Evolutionary conservation across 2,329 filamentous ascomycete species (phyloP).

Genomic region (Aspergillus ustus): DNA sequence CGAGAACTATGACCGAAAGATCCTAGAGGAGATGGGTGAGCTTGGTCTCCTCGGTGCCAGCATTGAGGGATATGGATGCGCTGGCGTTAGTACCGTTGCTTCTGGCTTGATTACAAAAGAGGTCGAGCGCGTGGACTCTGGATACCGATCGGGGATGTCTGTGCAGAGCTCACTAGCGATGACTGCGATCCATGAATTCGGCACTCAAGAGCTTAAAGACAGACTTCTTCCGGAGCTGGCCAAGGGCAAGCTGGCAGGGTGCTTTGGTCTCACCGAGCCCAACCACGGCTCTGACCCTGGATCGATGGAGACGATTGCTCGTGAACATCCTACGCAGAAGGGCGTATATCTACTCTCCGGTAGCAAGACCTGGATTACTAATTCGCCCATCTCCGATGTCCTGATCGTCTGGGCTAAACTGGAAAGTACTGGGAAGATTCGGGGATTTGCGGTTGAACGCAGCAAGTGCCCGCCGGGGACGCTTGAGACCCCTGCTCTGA

Average conservation of each 20-base stretch:
- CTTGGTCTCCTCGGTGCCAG: slow-evolving; percentile 85
- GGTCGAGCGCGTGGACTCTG: slow-evolving; percentile 88
- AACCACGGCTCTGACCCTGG: slow-evolving; percentile 93
- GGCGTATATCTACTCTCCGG: slow-evolving; percentile 80
- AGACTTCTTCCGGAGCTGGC: slow-evolving; percentile 80
- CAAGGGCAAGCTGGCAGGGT: slow-evolving; percentile 79
- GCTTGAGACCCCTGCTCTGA: slow-evolving; percentile 86
- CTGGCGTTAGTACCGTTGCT: slow-evolving; percentile 83
- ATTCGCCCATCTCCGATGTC: slow-evolving; percentile 86
- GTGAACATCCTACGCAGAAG: slow-evolving; percentile 79
- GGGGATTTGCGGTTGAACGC: slow-evolving; percentile 88
- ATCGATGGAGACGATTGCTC: slow-evolving; percentile 87
- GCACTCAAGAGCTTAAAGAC: slow-evolving; percentile 84
- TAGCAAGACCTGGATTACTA: slow-evolving; percentile 94
- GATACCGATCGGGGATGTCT: slow-evolving; percentile 90
- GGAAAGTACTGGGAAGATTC: slow-evolving; percentile 88
- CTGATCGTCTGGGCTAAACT: slow-evolving; percentile 92
- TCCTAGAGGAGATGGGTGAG: slow-evolving; percentile 90
- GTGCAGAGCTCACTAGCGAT: slow-evolving; percentile 92
- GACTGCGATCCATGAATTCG: slow-evolving; percentile 89
- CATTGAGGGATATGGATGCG: slow-evolving; percentile 86
- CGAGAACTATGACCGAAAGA: slow-evolving; percentile 83
- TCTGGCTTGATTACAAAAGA: slow-evolving; percentile 89
- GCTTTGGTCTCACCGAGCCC: slow-evolving; percentile 88
- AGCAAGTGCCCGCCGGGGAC: slow-evolving; percentile 84